Conservation (phyloP, 441 rosid genomes). For the Mallotus japonicus region DNA sequence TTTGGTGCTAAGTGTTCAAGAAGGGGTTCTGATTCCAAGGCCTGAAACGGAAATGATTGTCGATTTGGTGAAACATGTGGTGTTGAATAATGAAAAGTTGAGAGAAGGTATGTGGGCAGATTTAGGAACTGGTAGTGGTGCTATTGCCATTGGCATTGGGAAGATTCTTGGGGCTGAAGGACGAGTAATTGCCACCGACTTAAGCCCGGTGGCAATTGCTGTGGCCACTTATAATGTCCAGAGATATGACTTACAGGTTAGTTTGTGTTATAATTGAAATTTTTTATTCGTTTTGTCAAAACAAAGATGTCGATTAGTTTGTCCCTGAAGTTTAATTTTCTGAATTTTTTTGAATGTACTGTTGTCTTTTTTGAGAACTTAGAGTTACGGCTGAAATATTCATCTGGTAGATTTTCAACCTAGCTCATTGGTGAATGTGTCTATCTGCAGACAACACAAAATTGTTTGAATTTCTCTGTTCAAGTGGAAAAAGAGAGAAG, state of each 20-base stretch:
- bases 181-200: constrained; percentile 71
- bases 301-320: background rate
- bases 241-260: constrained; percentile 70
- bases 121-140: constrained; percentile 80
- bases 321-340: background rate
- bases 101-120: constrained; percentile 68
- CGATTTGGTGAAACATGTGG: constrained; percentile 55
- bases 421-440: background rate
- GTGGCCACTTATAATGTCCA: constrained; percentile 62
- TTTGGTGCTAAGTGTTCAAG: constrained; percentile 74
- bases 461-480: background rate
- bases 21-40: constrained; percentile 90
- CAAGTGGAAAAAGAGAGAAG: background rate
- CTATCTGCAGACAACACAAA: background rate
- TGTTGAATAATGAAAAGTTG: constrained; percentile 29
- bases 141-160: constrained; percentile 68
- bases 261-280: constrained; percentile 14
- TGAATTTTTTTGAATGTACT: background rate
- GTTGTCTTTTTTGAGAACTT: too few species aligned
- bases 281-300: background rate
- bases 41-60: constrained; percentile 82
- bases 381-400: background rate
- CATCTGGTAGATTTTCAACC: background rate
- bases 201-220: constrained; percentile 58
- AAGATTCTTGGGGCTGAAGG: constrained; percentile 45